Base-by-base conservation (phyloP, 1,139 yeast genomes). In the Debaryomycetaceae sp. region DNA sequence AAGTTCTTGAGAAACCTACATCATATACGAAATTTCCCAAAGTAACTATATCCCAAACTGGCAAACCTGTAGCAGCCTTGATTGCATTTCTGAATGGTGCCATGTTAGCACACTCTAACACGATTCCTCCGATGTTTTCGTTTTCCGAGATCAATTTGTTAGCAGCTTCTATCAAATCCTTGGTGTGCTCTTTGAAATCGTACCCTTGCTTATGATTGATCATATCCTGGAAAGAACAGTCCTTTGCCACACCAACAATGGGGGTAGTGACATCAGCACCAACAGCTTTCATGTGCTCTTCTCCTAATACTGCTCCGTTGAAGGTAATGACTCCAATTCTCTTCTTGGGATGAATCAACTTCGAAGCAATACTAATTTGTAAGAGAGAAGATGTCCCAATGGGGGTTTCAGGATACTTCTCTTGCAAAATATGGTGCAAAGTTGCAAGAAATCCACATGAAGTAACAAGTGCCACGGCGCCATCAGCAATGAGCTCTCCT, bases 41-140 rank as follows among this genome's bases (percentile, higher is more conserved):
- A 11, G 65, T 58, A 1, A 60, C 45, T 6, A 52, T 59, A 42
- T 60, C 65, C 49, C 55, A 62, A 2, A 62, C 62, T 2, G 63
- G 62, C 13, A 58, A 39, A 2, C 49, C 48, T 22, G 45, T 37
- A 6, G 41, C 40, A 9, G 44, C 42, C 13, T 41, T 42, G 20
- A 65, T 57, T 1, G 58, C 60, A 30, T 42, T 49, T 23, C 60
- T 49, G 37, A 49, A 53, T 24, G 65, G 65, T 14, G 63, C 63
- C 60, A 62, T 60, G 40, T 62, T 60, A 5, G 65, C 56, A 45
- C 66, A 60, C 43, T 60, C 66, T 41, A 62, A 49, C 6, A 62
- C 61, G 43, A 62, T 52, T 1, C 56, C 63, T 13, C 62, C 58
- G 20, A 61, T 49, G 9, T 46, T 38, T 24, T 8, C 56, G 6